Evolutionary conservation across 768 basidiomycete genomes (phyloP), one percentile per base, ranked within the genome.

Genomic region (Mycena epipterygia): DNA sequence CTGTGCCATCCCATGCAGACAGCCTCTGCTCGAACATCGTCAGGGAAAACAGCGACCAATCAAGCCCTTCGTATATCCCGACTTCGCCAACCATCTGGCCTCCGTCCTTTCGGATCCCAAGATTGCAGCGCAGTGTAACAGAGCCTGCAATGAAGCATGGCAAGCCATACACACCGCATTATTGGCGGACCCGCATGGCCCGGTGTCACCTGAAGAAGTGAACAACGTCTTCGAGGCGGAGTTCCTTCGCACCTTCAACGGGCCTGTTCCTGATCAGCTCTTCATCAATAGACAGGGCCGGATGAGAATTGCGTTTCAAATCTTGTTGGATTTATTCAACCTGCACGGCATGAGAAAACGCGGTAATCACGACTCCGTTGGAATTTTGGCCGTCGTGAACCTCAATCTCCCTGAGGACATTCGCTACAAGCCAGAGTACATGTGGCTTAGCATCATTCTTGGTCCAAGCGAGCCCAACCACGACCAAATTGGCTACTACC

Each of bases 261-360:
- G 80, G 12, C 80, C 76, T 17, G 65, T 68, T 37, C 71, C 71
- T 14, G 35, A 58, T 3, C 25, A 72, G 32, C 70, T 76, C 21
- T 77, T 77, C 63, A 67, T 78, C 46, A 64, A 73, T 32, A 58
- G 75, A 37, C 67, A 60, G 16, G 64, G 64, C 49, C 62, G 71
- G 30, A 70, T 77, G 37, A 37, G 75, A 37, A 49, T 75, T 19
- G 68, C 75, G 1, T 80, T 77, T 42, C 67, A 66, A 2, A 57
- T 81, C 0, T 71, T 78, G 25, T 12, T 80, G 16, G 76, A 81
- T 53, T 79, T 78, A 33, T 81, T 83, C 67, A 79, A 80, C 46
- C 60, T 76, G 0, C 41, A 80, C 44, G 77, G 76, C 21, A 74
- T 72, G 32, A 61, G 21, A n/a, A 71, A 74, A 23, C 52, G 42